Percentiles rank a stretch among this genome's conserved stretches.
These are phyloP conservation scores for Neophaeococcomyces mojaviensis DNA, from an alignment of 2,329 filamentous ascomycete genomes.

Conservation along the genomic window DNA sequence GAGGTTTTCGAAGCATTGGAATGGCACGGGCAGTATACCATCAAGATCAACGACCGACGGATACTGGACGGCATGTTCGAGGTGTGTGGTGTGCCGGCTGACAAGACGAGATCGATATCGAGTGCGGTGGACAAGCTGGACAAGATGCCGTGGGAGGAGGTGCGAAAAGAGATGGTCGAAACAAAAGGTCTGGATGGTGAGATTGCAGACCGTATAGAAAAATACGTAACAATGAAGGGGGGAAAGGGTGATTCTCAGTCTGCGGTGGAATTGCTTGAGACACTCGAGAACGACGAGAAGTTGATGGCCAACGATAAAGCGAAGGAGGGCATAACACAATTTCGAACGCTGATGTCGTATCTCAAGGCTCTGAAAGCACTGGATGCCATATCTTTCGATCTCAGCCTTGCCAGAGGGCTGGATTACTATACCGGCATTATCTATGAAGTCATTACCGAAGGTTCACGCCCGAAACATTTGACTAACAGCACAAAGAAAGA, in stretches of 20 bases:
- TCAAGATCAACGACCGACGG: slow-evolving; percentile 93
- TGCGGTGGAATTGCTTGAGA: slow-evolving; percentile 58
- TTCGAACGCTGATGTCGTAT: slow-evolving; percentile 73
- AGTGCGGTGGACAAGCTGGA: slow-evolving; percentile 94
- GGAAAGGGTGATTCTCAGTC: slow-evolving; percentile 35
- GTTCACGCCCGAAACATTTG: slow-evolving; percentile 47
- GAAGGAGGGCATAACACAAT: slow-evolving; percentile 72
- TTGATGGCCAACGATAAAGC: slow-evolving; percentile 66
- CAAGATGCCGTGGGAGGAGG: slow-evolving; percentile 83
- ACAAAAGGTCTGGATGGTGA: slow-evolving; percentile 73
- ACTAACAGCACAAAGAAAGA: slow-evolving; percentile 25
- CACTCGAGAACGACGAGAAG: slow-evolving; percentile 59
- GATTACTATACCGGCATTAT: slow-evolving; percentile 90
- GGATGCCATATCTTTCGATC: slow-evolving; percentile 75
- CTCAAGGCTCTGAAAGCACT: slow-evolving; percentile 68
- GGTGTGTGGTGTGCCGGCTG: slow-evolving; percentile 77
- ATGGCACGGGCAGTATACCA: slow-evolving; percentile 67
- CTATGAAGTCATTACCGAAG: slow-evolving; percentile 80
- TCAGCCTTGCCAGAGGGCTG: slow-evolving; percentile 82
- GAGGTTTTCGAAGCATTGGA: slow-evolving; percentile 79
- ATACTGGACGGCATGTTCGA: slow-evolving; percentile 89
- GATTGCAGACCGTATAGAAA: slow-evolving; percentile 79
- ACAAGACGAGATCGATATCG: slow-evolving; percentile 83
- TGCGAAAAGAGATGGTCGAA: slow-evolving; percentile 85
- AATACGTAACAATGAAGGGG: slow-evolving; percentile 73